These are phyloP conservation scores for Groenewaldozyma salmanticensis DNA, from an alignment of 805 yeast species.

Conservation along the genomic window DNA sequence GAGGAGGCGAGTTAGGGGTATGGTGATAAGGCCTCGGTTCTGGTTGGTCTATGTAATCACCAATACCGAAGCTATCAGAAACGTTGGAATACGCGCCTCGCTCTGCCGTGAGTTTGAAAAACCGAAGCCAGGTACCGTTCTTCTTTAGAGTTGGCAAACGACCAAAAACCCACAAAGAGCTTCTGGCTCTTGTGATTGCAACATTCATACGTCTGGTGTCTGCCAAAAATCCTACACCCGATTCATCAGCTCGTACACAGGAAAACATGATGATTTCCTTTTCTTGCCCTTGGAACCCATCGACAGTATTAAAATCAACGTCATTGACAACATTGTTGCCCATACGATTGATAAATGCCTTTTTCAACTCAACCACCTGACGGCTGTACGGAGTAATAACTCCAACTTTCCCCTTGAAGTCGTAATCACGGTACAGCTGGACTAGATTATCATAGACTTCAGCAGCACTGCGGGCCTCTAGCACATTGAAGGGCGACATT, in stretches of 20 bases:
- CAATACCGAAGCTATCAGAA: not conserved
- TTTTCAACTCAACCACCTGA: conserved; percentile 55
- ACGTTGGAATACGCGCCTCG: conserved; percentile 5
- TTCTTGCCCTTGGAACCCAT: conserved; percentile 98
- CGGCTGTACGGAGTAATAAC: conserved; percentile 92
- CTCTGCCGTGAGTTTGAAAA: conserved; percentile 33
- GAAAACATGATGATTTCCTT: conserved; percentile 89
- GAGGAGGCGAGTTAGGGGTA: not conserved
- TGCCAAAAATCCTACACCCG: conserved; percentile 74
- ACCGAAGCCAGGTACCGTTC: conserved; percentile 63
- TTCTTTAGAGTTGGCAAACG: conserved; percentile 52
- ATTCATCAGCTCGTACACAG: conserved; percentile 80
- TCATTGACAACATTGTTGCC: conserved; percentile 56
- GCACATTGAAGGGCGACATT: conserved; percentile 57
- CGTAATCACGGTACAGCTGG: conserved; percentile 16
- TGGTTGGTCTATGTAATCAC: not conserved
- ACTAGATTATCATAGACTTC: conserved; percentile 48
- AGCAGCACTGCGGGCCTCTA: conserved; percentile 66
- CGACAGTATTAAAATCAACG: conserved; percentile 88
- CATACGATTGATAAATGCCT: conserved; percentile 45
- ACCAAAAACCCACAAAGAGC: conserved; percentile 90
- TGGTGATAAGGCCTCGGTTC: no score
- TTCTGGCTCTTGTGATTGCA: conserved; percentile 86
- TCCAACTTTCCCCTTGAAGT: conserved; percentile 71
- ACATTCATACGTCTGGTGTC: conserved; percentile 96